These are phyloP conservation scores for Mucor piriformis DNA, from an alignment of 371 early-diverging fungal species.

Conservation along the genomic window DNA sequence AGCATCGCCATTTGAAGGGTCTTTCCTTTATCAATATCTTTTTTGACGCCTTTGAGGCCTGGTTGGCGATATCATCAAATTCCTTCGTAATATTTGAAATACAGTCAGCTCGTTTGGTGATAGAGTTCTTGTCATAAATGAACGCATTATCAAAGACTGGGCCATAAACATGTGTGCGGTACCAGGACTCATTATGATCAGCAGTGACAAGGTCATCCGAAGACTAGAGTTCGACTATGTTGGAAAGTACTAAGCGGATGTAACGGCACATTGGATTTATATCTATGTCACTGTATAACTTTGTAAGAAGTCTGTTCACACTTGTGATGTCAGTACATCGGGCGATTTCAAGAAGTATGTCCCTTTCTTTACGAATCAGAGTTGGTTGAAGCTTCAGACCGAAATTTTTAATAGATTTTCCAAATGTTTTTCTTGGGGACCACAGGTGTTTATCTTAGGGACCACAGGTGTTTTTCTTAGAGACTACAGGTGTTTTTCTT, in stretches of 20 bases:
- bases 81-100: constrained; percentile 20
- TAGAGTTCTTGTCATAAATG: constrained; percentile 9
- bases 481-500: too few species aligned
- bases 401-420: constrained; percentile 10
- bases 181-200: constrained; percentile 15
- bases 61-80: constrained; percentile 14
- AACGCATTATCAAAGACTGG: constrained; percentile 16
- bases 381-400: constrained; percentile 16
- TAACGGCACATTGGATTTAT: constrained; percentile 16
- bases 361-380: constrained; percentile 15
- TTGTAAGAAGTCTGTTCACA: constrained; percentile 12
- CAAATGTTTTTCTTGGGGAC: too few species aligned
- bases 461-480: too few species aligned
- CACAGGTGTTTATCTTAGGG: too few species aligned
- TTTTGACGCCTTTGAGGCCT: constrained; percentile 10
- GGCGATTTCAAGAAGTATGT: constrained; percentile 14
- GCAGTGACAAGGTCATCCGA: constrained; percentile 10
- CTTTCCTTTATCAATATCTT: constrained; percentile 16
- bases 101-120: constrained; percentile 15
- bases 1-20: constrained; percentile 9
- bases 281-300: constrained; percentile 6
- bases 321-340: constrained; percentile 9
- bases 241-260: constrained; percentile 13
- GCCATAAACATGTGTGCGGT: constrained; percentile 17
- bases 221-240: constrained; percentile 11